These are phyloP conservation scores for Brettanomyces bruxellensis DNA, from an alignment of 805 yeast genomes.

Conservation along the genomic window DNA sequence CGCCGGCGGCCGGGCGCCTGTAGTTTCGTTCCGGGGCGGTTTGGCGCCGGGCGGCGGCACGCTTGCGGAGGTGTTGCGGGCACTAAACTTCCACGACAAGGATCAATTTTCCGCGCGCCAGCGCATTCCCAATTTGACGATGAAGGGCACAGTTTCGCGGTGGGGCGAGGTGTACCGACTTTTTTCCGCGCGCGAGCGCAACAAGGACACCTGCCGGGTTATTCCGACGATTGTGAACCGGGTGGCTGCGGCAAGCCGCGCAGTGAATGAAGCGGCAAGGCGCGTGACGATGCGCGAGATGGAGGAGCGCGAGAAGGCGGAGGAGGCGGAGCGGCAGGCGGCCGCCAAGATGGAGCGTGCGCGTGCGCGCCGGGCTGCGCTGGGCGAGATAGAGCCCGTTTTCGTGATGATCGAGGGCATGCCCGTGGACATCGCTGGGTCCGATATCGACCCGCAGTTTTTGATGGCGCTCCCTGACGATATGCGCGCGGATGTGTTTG, in stretches of 20 bases:
- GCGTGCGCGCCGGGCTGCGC: conserved; percentile 11
- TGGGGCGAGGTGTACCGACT: conserved; percentile 55
- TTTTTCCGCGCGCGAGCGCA: conserved; percentile 36
- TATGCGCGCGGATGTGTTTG: conserved; percentile 85
- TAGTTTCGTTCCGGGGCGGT: no score
- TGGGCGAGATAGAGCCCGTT: conserved; percentile 39
- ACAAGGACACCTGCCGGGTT: conserved; percentile 26
- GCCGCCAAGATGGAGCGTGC: conserved; percentile 19
- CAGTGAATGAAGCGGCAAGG: neutral
- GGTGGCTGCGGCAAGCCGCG: no score
- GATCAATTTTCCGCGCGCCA: conserved; percentile 2
- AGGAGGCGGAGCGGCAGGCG: conserved; percentile 20
- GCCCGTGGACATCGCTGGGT: conserved; percentile 77
- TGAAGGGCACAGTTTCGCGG: conserved; percentile 43
- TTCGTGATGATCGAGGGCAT: conserved; percentile 68
- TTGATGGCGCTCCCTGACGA: conserved; percentile 86
- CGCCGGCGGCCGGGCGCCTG: no score
- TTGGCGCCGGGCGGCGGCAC: neutral
- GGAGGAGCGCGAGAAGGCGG: conserved; percentile 19
- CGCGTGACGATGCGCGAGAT: neutral
- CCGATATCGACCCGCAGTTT: conserved; percentile 89
- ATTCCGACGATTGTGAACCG: conserved; percentile 34
- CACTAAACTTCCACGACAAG: neutral
- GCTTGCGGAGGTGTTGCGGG: neutral
- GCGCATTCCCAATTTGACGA: conserved; percentile 11